Evolutionary conservation across 2,329 filamentous ascomycete genomes (phyloP).

Genomic region (Drechslerella coelobrocha): DNA sequence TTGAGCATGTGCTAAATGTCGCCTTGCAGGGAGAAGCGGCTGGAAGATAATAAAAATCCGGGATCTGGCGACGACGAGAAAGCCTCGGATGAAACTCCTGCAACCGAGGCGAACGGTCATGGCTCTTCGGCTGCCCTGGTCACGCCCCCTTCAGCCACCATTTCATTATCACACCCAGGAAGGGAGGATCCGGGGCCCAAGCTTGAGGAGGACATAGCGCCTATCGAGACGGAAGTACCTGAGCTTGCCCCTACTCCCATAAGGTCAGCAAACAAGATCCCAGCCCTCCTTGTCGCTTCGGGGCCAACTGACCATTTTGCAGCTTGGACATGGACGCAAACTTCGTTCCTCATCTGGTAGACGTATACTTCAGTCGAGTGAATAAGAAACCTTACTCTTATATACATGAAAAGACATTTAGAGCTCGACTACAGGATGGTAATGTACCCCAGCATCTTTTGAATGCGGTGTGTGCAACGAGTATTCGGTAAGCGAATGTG

Average conservation of each 20-base stretch:
- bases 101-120: conserved; percentile 55
- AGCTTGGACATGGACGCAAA: conserved; percentile 49
- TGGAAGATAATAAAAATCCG: conserved; percentile 35
- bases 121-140: conserved; percentile 54
- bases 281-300: neutral
- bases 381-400: conserved; percentile 84
- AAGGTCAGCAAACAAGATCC: conserved; percentile 12
- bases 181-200: conserved; percentile 28
- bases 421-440: conserved; percentile 73
- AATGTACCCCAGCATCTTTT: conserved; percentile 68
- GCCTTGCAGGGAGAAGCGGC: conserved; percentile 54
- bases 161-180: conserved; percentile 25
- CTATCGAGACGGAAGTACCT: conserved; percentile 57
- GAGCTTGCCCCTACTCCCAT: conserved; percentile 56
- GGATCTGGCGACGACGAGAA: conserved; percentile 54
- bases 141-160: conserved; percentile 40
- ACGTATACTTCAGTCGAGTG: conserved; percentile 79
- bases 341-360: conserved; percentile 60
- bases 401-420: conserved; percentile 75
- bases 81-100: conserved; percentile 55
- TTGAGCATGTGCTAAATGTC: conserved; percentile 71
- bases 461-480: conserved; percentile 68
- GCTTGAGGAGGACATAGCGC: conserved; percentile 25
- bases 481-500: conserved; percentile 64
- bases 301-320: conserved; percentile 3